Evolutionary conservation across 495 filamentous ascomycete species (phyloP), one percentile per base, ranked within the genome.

Genomic region (Entonaema liquescens): DNA sequence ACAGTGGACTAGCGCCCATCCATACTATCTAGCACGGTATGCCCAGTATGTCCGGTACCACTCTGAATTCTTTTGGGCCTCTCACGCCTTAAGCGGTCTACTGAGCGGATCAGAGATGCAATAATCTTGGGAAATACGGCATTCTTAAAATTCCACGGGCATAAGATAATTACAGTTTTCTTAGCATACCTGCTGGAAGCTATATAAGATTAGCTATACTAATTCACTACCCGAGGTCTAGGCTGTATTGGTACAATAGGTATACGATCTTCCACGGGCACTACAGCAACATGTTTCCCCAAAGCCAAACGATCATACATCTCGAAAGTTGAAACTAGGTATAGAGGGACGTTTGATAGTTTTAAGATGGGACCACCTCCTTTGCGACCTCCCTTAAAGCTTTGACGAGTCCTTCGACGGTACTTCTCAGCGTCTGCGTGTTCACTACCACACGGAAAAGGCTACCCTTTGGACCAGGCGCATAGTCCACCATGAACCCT

Each of bases 401-500:
- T 74, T 81, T 86, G 8, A 97, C 84, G 68, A 98, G 81, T 49
- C 87, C 87, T 70, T 96, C 92, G 53, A 95, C 85, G 5, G 93
- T 96, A 71, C 87, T 87, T 79, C 75, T 86, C 63, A 83, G 82
- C 19, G 93, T 97, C 79, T 87, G 84, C 40, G 86, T 84, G 83
- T 94, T 96, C 0, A 97, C 91, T 52, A 98, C 95, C 15, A 92
- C 94, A 53, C 95, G 84, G 79, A 98, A 93, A 74, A 98, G 94
- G 77, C 87, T 89, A 5, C 95, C 95, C 73, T 84, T 86, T 67
- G 88, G 84, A 23, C 90, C 91, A 0, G 93, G 93, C 60, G 94
- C 92, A 81, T 92, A 98, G 82, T 98, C 95, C 28, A 97, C 85
- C 94, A 98, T 97, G 78, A 94, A 98, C 2, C 95, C 95, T 78